These are phyloP conservation scores for Cladorrhinum samala DNA, from an alignment of 495 filamentous ascomycete species.

Conservation along the genomic window DNA sequence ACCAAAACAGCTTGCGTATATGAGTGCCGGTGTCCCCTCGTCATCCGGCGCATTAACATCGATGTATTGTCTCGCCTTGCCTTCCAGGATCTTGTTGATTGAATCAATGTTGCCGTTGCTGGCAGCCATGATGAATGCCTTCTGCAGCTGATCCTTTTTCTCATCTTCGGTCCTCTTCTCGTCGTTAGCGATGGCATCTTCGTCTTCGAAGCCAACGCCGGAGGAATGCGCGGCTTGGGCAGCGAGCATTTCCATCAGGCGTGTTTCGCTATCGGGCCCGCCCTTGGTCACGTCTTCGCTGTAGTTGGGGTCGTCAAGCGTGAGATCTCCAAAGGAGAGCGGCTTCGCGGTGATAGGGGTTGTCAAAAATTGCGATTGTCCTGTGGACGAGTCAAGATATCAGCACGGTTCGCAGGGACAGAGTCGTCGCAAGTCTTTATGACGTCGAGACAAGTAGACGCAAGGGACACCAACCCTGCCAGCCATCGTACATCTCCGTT, in stretches of 20 bases:
- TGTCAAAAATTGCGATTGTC: slow-evolving; percentile 90
- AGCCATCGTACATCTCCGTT: slow-evolving; percentile 97
- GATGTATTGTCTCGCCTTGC: slow-evolving; percentile 67
- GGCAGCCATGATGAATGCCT: slow-evolving; percentile 86
- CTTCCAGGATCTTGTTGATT: slow-evolving; percentile 67
- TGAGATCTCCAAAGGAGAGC: slow-evolving; percentile 71
- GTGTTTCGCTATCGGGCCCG: slow-evolving; percentile 73
- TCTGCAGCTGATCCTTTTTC: slow-evolving; percentile 77
- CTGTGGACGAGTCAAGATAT: slow-evolving; percentile 42
- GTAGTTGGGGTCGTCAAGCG: slow-evolving; percentile 68
- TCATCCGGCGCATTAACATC: slow-evolving; percentile 90
- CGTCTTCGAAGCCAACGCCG: slow-evolving; percentile 64
- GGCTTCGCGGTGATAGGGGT: slow-evolving; percentile 78
- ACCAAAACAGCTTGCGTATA: slow-evolving; percentile 99
- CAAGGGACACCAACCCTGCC: slow-evolving; percentile 67
- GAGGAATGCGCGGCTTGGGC: slow-evolving; percentile 82
- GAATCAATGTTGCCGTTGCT: slow-evolving; percentile 91
- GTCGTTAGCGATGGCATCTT: slow-evolving; percentile 69
- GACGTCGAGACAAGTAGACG: slow-evolving; percentile 11
- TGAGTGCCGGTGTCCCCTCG: slow-evolving; percentile 88
- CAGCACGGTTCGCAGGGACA: slow-evolving; percentile 10
- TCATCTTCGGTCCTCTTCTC: slow-evolving; percentile 67
- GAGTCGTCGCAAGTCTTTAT: neutral
- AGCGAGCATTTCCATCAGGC: slow-evolving; percentile 92
- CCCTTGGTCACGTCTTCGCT: slow-evolving; percentile 53